Evolutionary conservation across 805 yeast genomes (phyloP), one percentile per base, ranked within the genome.

Genomic region (Metschnikowia shivogae): DNA sequence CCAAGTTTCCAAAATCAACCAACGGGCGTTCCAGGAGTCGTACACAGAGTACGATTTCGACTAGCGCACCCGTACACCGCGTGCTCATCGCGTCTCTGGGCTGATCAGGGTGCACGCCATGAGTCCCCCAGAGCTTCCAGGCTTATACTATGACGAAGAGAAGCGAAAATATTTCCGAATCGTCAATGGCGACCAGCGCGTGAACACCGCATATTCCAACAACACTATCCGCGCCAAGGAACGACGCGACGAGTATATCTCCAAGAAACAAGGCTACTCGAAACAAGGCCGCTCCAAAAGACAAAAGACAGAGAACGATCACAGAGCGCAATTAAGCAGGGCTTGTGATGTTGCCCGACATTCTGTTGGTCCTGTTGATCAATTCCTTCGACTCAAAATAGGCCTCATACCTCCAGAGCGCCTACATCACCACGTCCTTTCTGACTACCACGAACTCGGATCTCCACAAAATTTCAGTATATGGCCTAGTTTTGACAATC

Each of bases 141-240:
- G 72, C 0, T 65, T 49, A 39, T 58, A 59, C 50, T 68, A 45
- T 43, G 73, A 68, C 42, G 53, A 44, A 27, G 54, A 46, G 34
- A 58, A 52, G 40, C 56, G 54, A 6, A 52, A 57, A 38, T 68
- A 66, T 50, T 68, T 68, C 56, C 61, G 61, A 42, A 60, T 68
- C 19, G 51, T 57, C 9, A 67, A 68, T 37, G 73, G 72, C 1
- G 60, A 52, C 38, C 54, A 41, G 37, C 43, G 49, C 13, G 45
- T 30, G 42, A 49, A 54, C 30, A 41, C 50, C 27, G 32, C 48
- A 26, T 64, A 68, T 47, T 65, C 64, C 42, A 67, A 67, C 47
- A 67, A 59, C 35, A 22, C 56, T 1, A 55, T 66, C 10, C 62
- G 58, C 39, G 51, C 55, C 11, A 48, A 57, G 34, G 49, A 55